A percentile compares a stretch with the other conserved stretches of the same genome.
Evolutionary conservation across 441 rosid species (phyloP).

Genomic region (Daphne laureola): DNA sequence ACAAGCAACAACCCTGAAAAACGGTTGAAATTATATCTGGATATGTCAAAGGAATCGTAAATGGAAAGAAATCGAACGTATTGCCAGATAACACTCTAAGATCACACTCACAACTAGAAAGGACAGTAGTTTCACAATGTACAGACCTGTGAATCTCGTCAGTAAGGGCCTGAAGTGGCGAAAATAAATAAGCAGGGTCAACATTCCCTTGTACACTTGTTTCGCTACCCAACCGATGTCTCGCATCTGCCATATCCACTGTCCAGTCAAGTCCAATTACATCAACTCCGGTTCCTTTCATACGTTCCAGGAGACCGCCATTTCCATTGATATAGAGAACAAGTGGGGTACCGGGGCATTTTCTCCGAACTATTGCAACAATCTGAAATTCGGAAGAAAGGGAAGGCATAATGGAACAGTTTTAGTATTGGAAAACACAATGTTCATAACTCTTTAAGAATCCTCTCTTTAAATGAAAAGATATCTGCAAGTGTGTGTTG

Average conservation of each 20-base stretch:
- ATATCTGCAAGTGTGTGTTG: no score
- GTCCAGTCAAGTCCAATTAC: constrained; percentile 99
- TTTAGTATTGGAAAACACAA: neutral
- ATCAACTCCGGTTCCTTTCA: constrained; percentile 87
- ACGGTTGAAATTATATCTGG: neutral
- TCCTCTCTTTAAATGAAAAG: no score
- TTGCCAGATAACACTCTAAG: no score
- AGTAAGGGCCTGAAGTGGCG: constrained; percentile 73
- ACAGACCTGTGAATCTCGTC: constrained; percentile 72
- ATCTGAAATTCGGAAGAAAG: constrained; percentile 35
- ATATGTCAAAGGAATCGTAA: no score
- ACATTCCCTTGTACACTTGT: constrained; percentile 85
- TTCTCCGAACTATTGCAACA: constrained; percentile 43
- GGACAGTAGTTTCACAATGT: neutral
- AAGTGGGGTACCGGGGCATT: constrained; percentile 73
- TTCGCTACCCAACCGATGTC: constrained; percentile 60
- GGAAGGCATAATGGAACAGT: neutral
- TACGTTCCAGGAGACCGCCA: constrained; percentile 86
- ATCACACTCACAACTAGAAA: no score
- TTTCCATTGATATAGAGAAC: constrained; percentile 88
- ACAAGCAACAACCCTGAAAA: constrained; percentile 67
- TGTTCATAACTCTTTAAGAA: no score
- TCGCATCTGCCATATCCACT: constrained; percentile 90
- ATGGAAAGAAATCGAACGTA: no score
- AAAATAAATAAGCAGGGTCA: constrained; percentile 81